phyloP scores from a whole-genome alignment of 1,284 basidiomycete species.

The Paramarasmius palmivorus region DNA sequence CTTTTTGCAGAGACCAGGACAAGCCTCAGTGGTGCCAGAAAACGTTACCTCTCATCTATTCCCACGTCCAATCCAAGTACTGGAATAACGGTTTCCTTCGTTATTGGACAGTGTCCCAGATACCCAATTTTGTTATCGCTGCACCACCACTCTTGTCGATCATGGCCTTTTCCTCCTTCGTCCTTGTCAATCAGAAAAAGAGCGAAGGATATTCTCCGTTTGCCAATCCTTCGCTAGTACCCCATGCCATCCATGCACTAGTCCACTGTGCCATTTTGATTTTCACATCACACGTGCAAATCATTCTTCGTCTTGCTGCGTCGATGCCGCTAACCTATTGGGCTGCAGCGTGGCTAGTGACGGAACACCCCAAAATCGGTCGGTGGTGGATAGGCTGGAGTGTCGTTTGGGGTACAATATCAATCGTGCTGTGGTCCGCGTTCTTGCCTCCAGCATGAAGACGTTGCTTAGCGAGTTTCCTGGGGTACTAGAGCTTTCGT shows the following conservation, averaged over 20 bases:
- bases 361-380: slow-evolving; percentile 47
- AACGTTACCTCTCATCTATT: slow-evolving; percentile 72
- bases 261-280: slow-evolving; percentile 65
- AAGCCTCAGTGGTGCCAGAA: slow-evolving; percentile 64
- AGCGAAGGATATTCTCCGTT: slow-evolving; percentile 21
- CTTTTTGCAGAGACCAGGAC: slow-evolving; percentile 55
- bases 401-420: slow-evolving; percentile 72
- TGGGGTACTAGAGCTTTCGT: background rate
- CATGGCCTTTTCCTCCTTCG: slow-evolving; percentile 37
- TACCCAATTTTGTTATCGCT: slow-evolving; percentile 88
- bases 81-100: slow-evolving; percentile 87
- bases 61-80: slow-evolving; percentile 83
- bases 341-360: slow-evolving; percentile 70
- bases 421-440: slow-evolving; percentile 79
- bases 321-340: slow-evolving; percentile 86
- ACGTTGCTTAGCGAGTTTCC: background rate
- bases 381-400: slow-evolving; percentile 72
- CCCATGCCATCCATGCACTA: slow-evolving; percentile 73
- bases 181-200: slow-evolving; percentile 31
- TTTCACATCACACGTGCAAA: slow-evolving; percentile 88
- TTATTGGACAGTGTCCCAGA: slow-evolving; percentile 84
- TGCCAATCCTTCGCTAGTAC: slow-evolving; percentile 42
- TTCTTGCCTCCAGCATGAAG: slow-evolving; percentile 83
- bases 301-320: slow-evolving; percentile 79
- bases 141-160: slow-evolving; percentile 67